A percentile compares a stretch with the other conserved stretches of the same genome.
phyloP scores from a whole-genome alignment of 225 moss, liverwort and hornwort genomes.

The Sphagnum tenellum region DNA sequence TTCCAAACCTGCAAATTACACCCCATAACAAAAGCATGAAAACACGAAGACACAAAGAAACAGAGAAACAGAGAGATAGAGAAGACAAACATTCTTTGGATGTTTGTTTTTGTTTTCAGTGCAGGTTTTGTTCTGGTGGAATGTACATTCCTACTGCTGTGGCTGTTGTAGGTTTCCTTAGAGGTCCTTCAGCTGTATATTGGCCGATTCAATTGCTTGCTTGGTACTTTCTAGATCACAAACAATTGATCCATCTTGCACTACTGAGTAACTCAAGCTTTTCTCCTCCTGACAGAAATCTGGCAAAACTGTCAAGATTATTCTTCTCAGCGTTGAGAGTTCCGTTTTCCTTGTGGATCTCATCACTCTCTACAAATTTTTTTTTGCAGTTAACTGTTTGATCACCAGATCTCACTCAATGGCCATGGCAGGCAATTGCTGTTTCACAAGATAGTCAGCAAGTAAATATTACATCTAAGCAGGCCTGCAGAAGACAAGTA shows the following conservation, averaged over 20 bases:
- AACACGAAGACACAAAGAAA: too few species aligned
- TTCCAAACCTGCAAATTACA: too few species aligned
- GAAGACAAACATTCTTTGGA: too few species aligned
- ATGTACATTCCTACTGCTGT: too few species aligned
- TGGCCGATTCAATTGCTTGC: slow-evolving; percentile 34
- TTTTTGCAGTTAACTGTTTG: slow-evolving; percentile 31
- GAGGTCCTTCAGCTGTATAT: slow-evolving; percentile 32
- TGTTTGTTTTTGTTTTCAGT: too few species aligned
- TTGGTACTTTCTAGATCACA: slow-evolving; percentile 56
- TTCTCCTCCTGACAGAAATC: slow-evolving; percentile 36
- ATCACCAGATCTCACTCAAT: slow-evolving; percentile 30
- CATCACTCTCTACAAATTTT: slow-evolving; percentile 15
- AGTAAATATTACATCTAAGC: too few species aligned
- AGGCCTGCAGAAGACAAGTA: too few species aligned
- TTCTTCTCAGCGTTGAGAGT: slow-evolving; percentile 23
- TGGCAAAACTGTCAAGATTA: slow-evolving; percentile 24
- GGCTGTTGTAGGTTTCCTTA: slow-evolving; percentile 52
- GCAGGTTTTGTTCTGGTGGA: too few species aligned
- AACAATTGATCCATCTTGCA: slow-evolving; percentile 42
- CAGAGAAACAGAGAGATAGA: too few species aligned
- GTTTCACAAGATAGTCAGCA: slow-evolving; percentile 8
- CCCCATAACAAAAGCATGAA: too few species aligned
- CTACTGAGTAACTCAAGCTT: slow-evolving; percentile 29
- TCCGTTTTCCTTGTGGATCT: slow-evolving; percentile 22
- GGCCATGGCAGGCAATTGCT: slow-evolving; percentile 30